Conservation (phyloP, 2,329 filamentous ascomycete genomes). For the Aspergillus unguis region DNA sequence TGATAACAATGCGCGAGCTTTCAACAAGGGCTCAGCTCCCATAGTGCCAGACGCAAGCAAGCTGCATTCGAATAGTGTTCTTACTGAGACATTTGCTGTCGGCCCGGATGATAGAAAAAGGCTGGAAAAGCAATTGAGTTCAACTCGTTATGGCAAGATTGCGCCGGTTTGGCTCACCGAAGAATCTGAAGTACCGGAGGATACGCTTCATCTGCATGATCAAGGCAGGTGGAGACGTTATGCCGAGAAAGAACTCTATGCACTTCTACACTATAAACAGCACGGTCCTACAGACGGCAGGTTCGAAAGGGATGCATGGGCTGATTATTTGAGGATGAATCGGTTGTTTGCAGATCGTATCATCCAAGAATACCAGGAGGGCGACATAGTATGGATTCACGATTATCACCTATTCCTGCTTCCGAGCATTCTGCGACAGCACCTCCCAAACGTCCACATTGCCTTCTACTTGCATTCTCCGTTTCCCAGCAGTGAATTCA, state of each 20-base stretch:
- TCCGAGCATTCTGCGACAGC: slow-evolving; percentile 81
- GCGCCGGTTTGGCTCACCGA: slow-evolving; percentile 88
- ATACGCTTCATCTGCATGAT: slow-evolving; percentile 69
- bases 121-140: slow-evolving; percentile 70
- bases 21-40: slow-evolving; percentile 75
- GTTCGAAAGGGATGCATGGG: slow-evolving; percentile 78
- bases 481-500: slow-evolving; percentile 93
- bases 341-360: slow-evolving; percentile 88
- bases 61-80: slow-evolving; percentile 55
- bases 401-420: slow-evolving; percentile 92
- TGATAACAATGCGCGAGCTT: slow-evolving; percentile 39
- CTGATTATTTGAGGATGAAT: slow-evolving; percentile 91
- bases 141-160: slow-evolving; percentile 72
- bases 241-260: slow-evolving; percentile 87
- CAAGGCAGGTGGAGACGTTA: slow-evolving; percentile 85
- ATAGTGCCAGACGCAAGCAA: slow-evolving; percentile 66
- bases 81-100: slow-evolving; percentile 67
- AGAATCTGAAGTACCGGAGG: slow-evolving; percentile 66
- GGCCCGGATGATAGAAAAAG: slow-evolving; percentile 65
- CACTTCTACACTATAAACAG: slow-evolving; percentile 93
- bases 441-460: slow-evolving; percentile 84
- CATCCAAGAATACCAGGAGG: slow-evolving; percentile 82
- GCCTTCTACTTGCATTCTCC: slow-evolving; percentile 92
- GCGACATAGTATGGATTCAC: slow-evolving; percentile 88
- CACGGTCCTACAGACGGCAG: slow-evolving; percentile 84